Percentiles rank a stretch among this genome's conserved stretches.
Conservation (phyloP, 805 yeast species). For the Barnettozyma sucrosica region DNA sequence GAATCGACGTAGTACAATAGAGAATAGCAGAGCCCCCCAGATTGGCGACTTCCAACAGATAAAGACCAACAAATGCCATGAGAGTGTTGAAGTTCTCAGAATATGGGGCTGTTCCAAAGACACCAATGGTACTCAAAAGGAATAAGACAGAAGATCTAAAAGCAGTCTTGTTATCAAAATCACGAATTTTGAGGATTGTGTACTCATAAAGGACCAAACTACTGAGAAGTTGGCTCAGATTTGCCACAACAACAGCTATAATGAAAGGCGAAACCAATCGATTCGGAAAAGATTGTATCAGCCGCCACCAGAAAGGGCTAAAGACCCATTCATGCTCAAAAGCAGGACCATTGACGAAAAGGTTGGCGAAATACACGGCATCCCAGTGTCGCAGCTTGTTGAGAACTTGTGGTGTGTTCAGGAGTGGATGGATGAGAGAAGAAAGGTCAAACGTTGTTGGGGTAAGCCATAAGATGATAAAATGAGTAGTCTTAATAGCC, state of each 20-base stretch:
- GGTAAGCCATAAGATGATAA: background rate
- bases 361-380: constrained; percentile 63
- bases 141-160: constrained; percentile 39
- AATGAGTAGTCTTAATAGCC: constrained; percentile 1
- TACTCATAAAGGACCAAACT: constrained; percentile 43
- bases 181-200: constrained; percentile 34
- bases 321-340: constrained; percentile 92
- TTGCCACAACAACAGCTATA: constrained; percentile 44
- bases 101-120: constrained; percentile 68
- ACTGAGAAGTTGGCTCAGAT: constrained; percentile 45
- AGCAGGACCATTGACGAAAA: constrained; percentile 40
- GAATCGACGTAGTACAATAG: constrained; percentile 22
- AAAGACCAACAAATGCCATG: constrained; percentile 49
- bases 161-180: constrained; percentile 24
- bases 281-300: constrained; percentile 30
- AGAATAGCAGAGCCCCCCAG: background rate
- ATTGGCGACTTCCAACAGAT: constrained; percentile 32
- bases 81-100: constrained; percentile 70
- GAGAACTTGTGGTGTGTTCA: background rate
- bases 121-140: constrained; percentile 71
- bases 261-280: constrained; percentile 30
- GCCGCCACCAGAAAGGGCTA: constrained; percentile 68
- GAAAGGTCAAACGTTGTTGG: constrained; percentile 10
- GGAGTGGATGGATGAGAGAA: background rate
- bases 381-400: constrained; percentile 77